phyloP scores from a whole-genome alignment of 768 basidiomycete genomes.

The Russula vinacea region DNA sequence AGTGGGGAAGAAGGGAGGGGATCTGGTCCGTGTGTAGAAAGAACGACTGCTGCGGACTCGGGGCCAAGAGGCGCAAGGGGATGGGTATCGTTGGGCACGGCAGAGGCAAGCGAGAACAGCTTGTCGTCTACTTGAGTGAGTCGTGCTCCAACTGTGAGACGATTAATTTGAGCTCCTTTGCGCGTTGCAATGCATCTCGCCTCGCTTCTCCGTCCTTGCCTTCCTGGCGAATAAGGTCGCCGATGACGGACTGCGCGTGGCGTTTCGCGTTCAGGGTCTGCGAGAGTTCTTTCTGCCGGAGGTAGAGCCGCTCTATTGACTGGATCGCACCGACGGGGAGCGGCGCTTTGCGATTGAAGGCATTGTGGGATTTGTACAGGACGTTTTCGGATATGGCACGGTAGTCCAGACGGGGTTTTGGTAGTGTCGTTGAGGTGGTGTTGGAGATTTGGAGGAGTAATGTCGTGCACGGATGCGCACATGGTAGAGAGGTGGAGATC shows the following conservation, averaged over 20 bases:
- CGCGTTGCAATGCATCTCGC: conserved; percentile 52
- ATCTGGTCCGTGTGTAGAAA: conserved; percentile 68
- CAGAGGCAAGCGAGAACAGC: conserved; percentile 62
- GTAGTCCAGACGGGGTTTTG: conserved; percentile 77
- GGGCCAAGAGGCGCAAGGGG: conserved; percentile 72
- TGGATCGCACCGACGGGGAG: conserved; percentile 59
- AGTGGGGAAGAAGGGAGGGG: conserved; percentile 47
- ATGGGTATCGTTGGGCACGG: conserved; percentile 88
- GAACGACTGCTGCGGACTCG: conserved; percentile 61
- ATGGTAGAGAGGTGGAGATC: not conserved
- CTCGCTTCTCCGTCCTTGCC: conserved; percentile 46
- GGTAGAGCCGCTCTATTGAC: conserved; percentile 59
- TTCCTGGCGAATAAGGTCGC: conserved; percentile 54
- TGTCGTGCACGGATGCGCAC: not conserved
- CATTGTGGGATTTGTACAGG: conserved; percentile 66
- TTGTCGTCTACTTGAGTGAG: conserved; percentile 54
- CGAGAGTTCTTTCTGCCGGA: conserved; percentile 59
- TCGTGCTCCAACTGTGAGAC: conserved; percentile 56
- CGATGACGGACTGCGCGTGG: conserved; percentile 61
- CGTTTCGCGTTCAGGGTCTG: conserved; percentile 58
- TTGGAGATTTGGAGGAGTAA: conserved; percentile 6
- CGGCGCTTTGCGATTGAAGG: conserved; percentile 61
- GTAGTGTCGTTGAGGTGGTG: conserved; percentile 44
- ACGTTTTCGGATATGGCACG: conserved; percentile 67
- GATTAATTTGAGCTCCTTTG: conserved; percentile 58